Percentiles rank a stretch among this genome's conserved stretches.
Evolutionary conservation across 2,329 filamentous ascomycete species (phyloP).

Genomic region (Cercospora zeae-maydis): DNA sequence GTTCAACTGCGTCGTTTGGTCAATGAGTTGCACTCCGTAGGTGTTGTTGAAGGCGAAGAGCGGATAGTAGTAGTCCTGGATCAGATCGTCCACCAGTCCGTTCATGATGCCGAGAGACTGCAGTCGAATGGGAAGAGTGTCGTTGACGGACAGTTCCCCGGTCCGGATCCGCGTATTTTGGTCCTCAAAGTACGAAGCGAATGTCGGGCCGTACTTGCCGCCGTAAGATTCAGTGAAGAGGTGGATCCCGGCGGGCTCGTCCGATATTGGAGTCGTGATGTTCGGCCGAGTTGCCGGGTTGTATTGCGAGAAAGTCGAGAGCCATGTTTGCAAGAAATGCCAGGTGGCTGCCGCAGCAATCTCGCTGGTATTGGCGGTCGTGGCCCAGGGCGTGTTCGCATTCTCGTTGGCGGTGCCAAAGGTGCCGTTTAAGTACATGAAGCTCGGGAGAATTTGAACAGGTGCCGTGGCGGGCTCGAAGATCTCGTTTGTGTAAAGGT

Average conservation of each 20-base stretch:
- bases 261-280: slow-evolving; percentile 50
- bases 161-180: slow-evolving; percentile 59
- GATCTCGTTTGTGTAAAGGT: slow-evolving; percentile 44
- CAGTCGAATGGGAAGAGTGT: slow-evolving; percentile 58
- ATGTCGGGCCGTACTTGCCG: slow-evolving; percentile 65
- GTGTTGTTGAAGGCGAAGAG: slow-evolving; percentile 61
- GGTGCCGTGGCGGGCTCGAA: slow-evolving; percentile 39
- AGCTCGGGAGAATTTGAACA: slow-evolving; percentile 21
- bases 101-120: slow-evolving; percentile 67
- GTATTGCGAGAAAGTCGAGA: slow-evolving; percentile 43
- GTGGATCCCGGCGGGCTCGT: slow-evolving; percentile 45
- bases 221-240: slow-evolving; percentile 55
- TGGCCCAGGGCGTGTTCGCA: slow-evolving; percentile 16
- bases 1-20: slow-evolving; percentile 49
- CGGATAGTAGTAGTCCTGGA: slow-evolving; percentile 58
- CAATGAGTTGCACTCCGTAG: slow-evolving; percentile 60
- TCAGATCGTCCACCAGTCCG: slow-evolving; percentile 63
- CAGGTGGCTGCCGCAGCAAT: slow-evolving; percentile 51
- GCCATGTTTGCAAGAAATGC: slow-evolving; percentile 61
- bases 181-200: slow-evolving; percentile 55
- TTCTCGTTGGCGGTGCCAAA: slow-evolving; percentile 54
- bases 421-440: slow-evolving; percentile 58
- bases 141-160: slow-evolving; percentile 48
- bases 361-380: slow-evolving; percentile 36
- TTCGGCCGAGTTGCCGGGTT: slow-evolving; percentile 43